Base-by-base conservation (phyloP, 495 filamentous ascomycete genomes). In the Bacidia gigantensis region DNA sequence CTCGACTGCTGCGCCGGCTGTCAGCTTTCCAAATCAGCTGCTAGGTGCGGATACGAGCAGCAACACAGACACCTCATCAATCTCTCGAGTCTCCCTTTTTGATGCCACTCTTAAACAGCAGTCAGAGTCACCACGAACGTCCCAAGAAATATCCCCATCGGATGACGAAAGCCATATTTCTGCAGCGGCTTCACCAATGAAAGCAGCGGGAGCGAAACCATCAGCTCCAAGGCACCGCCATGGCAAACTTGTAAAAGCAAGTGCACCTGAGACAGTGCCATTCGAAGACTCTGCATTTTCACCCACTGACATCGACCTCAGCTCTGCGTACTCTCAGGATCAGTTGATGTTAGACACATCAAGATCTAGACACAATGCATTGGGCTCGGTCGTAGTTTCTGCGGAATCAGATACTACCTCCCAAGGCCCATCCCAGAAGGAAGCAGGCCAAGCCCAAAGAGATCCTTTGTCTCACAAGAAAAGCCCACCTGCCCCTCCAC, bases 191-290 rank as follows among this genome's bases (percentile, higher is more conserved):
- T 40, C 59, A 40, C 52, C 43, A 49, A 14, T 23, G 18, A 38
- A 11, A 23, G 40, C 40, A 57, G 56, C 46, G 50, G 61, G 61
- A 54, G 66, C 35, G 72, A 70, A 57, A 70, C 74, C 78, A 10
- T 77, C 78, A 14, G 74, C 77, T 22, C 81, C 82, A 1, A 80
- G 67, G 58, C 81, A 73, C 39, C 75, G 81, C 51, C 82, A 84
- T 65, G 83, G 83, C 3, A 83, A 80, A 61, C 65, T 78, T n/a
- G 83, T 86, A 41, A 77, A 68, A 55, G 26, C 58, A 45, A 59
- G 58, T 57, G 45, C 58, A 46, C 52, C 52, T 46, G 53, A 56
- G 39, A 49, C 58, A 14, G 55, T 62, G 41, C 57, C 69, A 26
- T 58, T 59, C 44, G 58, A 62, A 48, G 57, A 58, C 49, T 52